phyloP scores from a whole-genome alignment of 1,284 basidiomycete genomes.

The Phylloboletellus chloephorus region DNA sequence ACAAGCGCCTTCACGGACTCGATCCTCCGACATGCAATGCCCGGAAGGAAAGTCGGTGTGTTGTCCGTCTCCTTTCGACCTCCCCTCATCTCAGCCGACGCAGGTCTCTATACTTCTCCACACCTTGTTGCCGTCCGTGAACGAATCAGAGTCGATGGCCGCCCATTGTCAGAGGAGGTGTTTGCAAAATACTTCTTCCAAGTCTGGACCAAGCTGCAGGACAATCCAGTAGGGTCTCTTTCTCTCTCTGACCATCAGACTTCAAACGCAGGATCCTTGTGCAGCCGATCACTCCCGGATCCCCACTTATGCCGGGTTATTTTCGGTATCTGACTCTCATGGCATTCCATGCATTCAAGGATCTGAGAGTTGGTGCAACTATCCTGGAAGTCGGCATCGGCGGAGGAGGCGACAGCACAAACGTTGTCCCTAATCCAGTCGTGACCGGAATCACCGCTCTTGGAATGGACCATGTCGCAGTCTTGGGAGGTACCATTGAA shows the following conservation, averaged over 20 bases:
- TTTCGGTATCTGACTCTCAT: constrained; percentile 93
- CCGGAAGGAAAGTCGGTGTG: constrained; percentile 69
- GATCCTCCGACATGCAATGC: constrained; percentile 58
- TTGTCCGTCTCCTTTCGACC: background rate
- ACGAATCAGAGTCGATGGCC: constrained; percentile 90
- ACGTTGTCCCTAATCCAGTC: constrained; percentile 87
- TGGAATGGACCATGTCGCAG: constrained; percentile 89
- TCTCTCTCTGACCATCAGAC: constrained; percentile 2
- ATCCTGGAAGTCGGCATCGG: constrained; percentile 97
- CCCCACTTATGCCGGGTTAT: constrained; percentile 80
- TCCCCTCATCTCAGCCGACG: constrained; percentile 5
- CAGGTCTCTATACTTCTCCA: constrained; percentile 94
- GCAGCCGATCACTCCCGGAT: constrained; percentile 49
- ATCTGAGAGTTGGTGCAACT: constrained; percentile 78
- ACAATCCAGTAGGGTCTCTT: constrained; percentile 41
- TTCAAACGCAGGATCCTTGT: constrained; percentile 1
- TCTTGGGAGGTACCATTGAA: constrained; percentile 84
- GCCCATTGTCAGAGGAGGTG: constrained; percentile 80
- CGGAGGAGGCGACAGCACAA: constrained; percentile 93
- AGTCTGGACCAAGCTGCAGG: constrained; percentile 85
- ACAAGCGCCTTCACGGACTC: constrained; percentile 90
- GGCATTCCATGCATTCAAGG: constrained; percentile 88
- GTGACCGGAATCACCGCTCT: constrained; percentile 88
- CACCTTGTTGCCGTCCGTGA: constrained; percentile 96
- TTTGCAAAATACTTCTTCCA: constrained; percentile 95